phyloP scores from a whole-genome alignment of 1,139 yeast species.

The Saccharomyces hybrid region DNA sequence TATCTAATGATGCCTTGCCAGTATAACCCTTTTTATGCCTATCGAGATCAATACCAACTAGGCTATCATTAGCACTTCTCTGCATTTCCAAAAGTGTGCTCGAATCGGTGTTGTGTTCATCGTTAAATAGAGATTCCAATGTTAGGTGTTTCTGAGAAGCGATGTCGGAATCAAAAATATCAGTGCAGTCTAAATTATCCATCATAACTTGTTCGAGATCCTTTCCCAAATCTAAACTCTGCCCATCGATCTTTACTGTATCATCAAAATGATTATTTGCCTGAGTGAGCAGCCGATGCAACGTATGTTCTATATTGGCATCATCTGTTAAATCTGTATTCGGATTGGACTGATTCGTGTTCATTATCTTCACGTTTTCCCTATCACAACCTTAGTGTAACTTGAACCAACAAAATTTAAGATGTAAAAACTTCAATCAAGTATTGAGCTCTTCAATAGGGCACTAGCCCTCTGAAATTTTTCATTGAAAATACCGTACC shows the following conservation, averaged over 20 bases:
- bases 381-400: background rate
- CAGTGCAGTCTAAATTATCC: slow-evolving; percentile 8
- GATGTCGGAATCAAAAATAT: slow-evolving; percentile 11
- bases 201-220: slow-evolving; percentile 16
- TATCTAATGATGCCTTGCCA: background rate
- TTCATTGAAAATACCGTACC: background rate
- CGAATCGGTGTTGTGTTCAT: slow-evolving; percentile 7
- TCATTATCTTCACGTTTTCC: background rate
- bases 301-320: slow-evolving; percentile 15
- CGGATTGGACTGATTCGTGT: background rate
- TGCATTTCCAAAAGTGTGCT: background rate
- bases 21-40: background rate
- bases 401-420: background rate
- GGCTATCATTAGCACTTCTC: background rate
- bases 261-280: slow-evolving; percentile 9
- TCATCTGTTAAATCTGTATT: slow-evolving; percentile 5
- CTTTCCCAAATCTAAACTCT: slow-evolving; percentile 12
- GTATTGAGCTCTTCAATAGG: background rate
- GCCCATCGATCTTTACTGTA: background rate
- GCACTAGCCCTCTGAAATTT: background rate
- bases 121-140: slow-evolving; percentile 21
- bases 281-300: slow-evolving; percentile 18
- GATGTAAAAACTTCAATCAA: background rate
- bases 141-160: slow-evolving; percentile 18
- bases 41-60: background rate